These are phyloP conservation scores for Malassezia dermatis DNA, from an alignment of 1,284 basidiomycete genomes.

Conservation along the genomic window DNA sequence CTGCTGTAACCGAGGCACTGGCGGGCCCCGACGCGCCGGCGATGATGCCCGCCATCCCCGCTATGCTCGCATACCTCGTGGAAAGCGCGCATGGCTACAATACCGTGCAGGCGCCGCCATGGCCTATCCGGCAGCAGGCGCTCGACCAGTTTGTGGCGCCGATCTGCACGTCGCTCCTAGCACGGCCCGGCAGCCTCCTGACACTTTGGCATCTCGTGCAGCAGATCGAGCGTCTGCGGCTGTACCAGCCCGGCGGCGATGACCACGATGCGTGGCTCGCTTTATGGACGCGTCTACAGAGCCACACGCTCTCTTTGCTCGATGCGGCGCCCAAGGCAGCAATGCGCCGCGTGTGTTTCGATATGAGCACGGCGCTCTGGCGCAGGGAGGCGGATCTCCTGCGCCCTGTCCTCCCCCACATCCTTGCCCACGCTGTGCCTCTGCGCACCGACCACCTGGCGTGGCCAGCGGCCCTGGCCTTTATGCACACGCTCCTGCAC, in stretches of 20 bases:
- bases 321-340: background rate
- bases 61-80: slow-evolving; percentile 7
- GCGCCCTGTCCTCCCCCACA: background rate
- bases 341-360: background rate
- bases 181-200: background rate
- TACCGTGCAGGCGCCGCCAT: background rate
- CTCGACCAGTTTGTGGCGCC: slow-evolving; percentile 11
- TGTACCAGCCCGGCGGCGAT: slow-evolving; percentile 13
- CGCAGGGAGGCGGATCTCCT: background rate
- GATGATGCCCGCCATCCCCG: slow-evolving; percentile 1
- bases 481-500: background rate
- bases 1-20: slow-evolving; percentile 1
- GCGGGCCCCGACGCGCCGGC: slow-evolving; percentile 6
- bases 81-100: background rate
- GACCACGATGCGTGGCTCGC: slow-evolving; percentile 22
- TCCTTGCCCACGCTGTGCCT: background rate
- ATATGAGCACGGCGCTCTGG: slow-evolving; percentile 3
- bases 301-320: background rate
- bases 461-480: background rate
- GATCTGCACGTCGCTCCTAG: background rate
- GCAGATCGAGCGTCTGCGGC: slow-evolving; percentile 12
- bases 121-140: background rate
- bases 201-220: slow-evolving; percentile 9
- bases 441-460: background rate
- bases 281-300: slow-evolving; percentile 10